phyloP scores from a whole-genome alignment of 2,329 filamentous ascomycete species.

The Polytolypa hystricis region DNA sequence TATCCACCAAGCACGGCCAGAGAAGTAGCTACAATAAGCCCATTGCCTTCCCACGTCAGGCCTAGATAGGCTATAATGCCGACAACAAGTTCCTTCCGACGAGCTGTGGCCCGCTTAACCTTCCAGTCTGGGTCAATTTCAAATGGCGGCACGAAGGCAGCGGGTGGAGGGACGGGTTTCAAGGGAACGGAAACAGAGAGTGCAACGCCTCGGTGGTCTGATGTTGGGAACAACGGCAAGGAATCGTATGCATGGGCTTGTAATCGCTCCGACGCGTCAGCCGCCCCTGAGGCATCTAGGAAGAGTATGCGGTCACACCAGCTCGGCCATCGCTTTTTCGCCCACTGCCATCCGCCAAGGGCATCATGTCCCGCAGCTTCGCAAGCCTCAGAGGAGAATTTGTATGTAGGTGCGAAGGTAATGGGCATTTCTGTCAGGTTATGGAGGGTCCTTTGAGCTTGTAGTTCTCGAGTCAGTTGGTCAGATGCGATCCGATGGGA shows the following conservation, averaged over 20 bases:
- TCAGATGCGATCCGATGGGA: conserved; percentile 59
- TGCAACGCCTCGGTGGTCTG: conserved; percentile 79
- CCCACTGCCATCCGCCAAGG: conserved; percentile 56
- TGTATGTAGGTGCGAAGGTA: conserved; percentile 85
- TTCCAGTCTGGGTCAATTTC: conserved; percentile 48
- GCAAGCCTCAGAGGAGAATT: conserved; percentile 50
- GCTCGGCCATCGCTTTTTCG: conserved; percentile 71
- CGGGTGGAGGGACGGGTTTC: conserved; percentile 24
- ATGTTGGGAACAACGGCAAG: conserved; percentile 67
- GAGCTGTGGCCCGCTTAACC: conserved; percentile 41
- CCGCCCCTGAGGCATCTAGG: conserved; percentile 48
- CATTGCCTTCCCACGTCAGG: conserved; percentile 37
- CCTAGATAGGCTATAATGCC: conserved; percentile 47
- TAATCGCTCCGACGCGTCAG: conserved; percentile 32
- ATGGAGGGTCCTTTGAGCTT: conserved; percentile 61
- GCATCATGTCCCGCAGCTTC: conserved; percentile 22
- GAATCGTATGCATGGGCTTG: conserved; percentile 55
- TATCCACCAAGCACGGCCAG: conserved; percentile 31
- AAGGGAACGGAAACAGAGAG: conserved; percentile 59
- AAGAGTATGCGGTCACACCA: conserved; percentile 92
- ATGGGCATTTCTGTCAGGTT: conserved; percentile 65
- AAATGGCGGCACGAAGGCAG: conserved; percentile 40
- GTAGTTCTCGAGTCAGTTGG: conserved; percentile 65
- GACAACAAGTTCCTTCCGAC: conserved; percentile 48
- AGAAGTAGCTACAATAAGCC: conserved; percentile 27